phyloP scores from a whole-genome alignment of 2,329 filamentous ascomycete species.

The Aspergillus vadensis region DNA sequence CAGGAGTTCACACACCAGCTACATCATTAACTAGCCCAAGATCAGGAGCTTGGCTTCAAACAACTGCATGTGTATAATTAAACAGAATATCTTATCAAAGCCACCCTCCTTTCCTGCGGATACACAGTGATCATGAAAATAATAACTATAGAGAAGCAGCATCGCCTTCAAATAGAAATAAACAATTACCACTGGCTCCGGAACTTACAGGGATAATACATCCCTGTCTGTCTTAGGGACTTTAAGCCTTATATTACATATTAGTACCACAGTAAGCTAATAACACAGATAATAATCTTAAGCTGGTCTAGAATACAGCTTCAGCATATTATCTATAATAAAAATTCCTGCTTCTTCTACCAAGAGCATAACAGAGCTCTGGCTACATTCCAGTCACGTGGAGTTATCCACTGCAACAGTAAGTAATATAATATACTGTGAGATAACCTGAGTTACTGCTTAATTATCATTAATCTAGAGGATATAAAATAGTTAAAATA shows the following conservation, averaged over 20 bases:
- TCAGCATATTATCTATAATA: too few relatives aligned
- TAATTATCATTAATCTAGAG: conserved; percentile 32
- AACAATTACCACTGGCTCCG: conserved; percentile 26
- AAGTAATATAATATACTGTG: too few relatives aligned
- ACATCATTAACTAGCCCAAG: too few relatives aligned
- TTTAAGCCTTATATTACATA: conserved; percentile 25
- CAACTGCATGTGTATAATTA: conserved; percentile 27
- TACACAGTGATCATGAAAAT: conserved; percentile 31
- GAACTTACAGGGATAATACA: conserved; percentile 26
- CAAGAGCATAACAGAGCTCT: too few relatives aligned
- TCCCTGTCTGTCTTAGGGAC: conserved; percentile 25
- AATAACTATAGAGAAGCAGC: conserved; percentile 23
- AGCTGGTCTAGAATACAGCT: too few relatives aligned
- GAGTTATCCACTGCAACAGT: too few relatives aligned
- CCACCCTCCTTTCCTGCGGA: conserved; percentile 32
- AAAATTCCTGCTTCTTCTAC: too few relatives aligned
- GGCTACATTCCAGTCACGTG: too few relatives aligned
- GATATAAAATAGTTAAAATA: conserved; percentile 26
- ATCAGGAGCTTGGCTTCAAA: too few relatives aligned
- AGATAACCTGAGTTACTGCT: background rate
- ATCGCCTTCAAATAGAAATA: conserved; percentile 24
- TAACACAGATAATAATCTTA: too few relatives aligned
- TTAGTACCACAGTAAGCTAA: conserved; percentile 5
- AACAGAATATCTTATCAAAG: conserved; percentile 32
- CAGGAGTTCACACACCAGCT: too few relatives aligned